Percentiles rank a stretch among this genome's conserved stretches.
Conservation (phyloP, 768 basidiomycete species). For the Mycena belliarum region DNA sequence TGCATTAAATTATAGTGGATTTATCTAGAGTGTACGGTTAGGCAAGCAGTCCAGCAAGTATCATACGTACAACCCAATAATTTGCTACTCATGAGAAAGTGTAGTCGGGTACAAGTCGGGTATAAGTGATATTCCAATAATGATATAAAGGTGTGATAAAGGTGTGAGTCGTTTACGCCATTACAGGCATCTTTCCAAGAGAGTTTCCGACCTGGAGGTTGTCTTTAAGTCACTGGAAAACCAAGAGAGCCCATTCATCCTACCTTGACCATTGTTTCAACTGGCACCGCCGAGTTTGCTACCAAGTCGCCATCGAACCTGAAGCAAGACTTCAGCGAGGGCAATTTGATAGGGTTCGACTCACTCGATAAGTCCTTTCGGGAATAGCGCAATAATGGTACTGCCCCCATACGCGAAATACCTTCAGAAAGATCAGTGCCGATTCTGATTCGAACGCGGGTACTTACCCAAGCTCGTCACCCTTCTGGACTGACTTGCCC, state of each 20-base stretch:
- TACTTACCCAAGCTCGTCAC: conserved; percentile 59
- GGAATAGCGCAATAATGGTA: conserved; percentile 64
- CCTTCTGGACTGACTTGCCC: conserved; percentile 51
- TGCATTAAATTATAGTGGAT: neutral
- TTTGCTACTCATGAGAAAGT: neutral
- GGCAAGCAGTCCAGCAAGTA: conserved; percentile 5
- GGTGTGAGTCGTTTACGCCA: neutral
- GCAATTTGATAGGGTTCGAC: conserved; percentile 13
- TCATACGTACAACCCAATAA: conserved; percentile 11
- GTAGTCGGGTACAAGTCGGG: neutral
- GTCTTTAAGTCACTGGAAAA: neutral
- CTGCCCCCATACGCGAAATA: conserved; percentile 80
- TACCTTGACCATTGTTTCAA: conserved; percentile 74
- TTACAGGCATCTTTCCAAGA: conserved; percentile 30
- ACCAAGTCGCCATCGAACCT: conserved; percentile 67
- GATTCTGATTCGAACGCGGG: neutral
- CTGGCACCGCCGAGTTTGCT: conserved; percentile 48
- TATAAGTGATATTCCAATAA: no score
- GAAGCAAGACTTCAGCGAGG: neutral
- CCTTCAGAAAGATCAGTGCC: conserved; percentile 20
- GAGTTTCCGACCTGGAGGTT: conserved; percentile 36
- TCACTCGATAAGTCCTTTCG: conserved; percentile 47
- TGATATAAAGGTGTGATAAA: no score
- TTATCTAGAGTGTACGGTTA: conserved; percentile 12
- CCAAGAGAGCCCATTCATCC: neutral